Base-by-base conservation (phyloP, 768 basidiomycete species). In the Mycena crocata region DNA sequence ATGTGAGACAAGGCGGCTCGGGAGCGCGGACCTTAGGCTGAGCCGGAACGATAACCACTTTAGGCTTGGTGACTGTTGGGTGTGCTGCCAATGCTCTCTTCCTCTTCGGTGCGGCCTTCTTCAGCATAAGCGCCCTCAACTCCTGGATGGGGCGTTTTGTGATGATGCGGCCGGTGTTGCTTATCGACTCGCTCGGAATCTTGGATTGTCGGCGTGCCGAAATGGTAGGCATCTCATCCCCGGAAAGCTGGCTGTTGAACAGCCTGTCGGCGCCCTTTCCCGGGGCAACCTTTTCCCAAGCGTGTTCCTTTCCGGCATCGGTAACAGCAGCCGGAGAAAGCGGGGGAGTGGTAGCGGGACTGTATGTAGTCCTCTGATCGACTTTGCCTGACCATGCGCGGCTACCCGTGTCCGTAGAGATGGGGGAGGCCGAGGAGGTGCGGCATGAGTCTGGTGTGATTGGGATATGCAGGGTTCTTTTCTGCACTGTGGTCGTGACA, bases 291-390 rank as follows among this genome's bases (percentile, higher is more conserved):
- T 44, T n/a, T 23, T 7, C 42, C 42, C 8, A 23, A 21, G 14
- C 5, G 42, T 3, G 19, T 15, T 44, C 42, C n/a, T 44, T 23
- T 23, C 32, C n/a, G 4, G 17, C 12, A 8, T 13, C 30, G 3
- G 39, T 17, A 2, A 19, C 26, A 19, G 15, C 23, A 19, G 15
- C 23, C 2, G 63, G 63, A 5, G 63, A 51, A 19, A 13, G n/a
- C 1, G 56, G 56, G 8, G 63, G 48, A 12, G 45, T 40, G 39
- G 46, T 57, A 2, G 62, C 51, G 3, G 57, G 34, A 45, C 56
- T 65, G 17, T 15, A 45, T 1, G 13, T 9, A n/a, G 23, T 40
- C 13, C 15, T 32, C 30, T 44, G 30, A 3, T 21, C 40, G 55
- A 4, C 40, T 10, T 42, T 21, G 5, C 9, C 46, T 8, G 57